Evolutionary conservation across 139 green algal genomes (phyloP).

Genomic region (Zygnema circumcarinatum): DNA sequence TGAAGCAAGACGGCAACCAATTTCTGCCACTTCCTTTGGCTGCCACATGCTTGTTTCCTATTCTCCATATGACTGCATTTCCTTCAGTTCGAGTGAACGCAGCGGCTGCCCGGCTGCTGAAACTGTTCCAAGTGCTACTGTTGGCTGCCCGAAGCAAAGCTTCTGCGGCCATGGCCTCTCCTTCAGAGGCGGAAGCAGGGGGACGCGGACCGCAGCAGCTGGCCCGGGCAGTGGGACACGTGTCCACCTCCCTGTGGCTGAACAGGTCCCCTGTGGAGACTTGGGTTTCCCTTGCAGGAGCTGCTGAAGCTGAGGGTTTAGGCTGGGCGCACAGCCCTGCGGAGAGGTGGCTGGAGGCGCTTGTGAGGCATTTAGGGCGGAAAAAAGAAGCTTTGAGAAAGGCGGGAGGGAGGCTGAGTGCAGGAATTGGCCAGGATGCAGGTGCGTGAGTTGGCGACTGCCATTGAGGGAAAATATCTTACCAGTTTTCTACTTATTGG

Average conservation of each 20-base stretch:
- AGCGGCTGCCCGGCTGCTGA: neutral
- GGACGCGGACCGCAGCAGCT: neutral
- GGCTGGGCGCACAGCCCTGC: neutral
- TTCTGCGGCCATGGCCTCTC: neutral
- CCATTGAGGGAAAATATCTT: no score
- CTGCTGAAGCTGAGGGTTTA: neutral
- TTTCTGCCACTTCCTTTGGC: neutral
- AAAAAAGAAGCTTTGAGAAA: neutral
- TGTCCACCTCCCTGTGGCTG: neutral
- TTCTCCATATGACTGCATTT: neutral
- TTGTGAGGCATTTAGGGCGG: neutral
- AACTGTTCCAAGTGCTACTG: neutral
- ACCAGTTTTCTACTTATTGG: no score
- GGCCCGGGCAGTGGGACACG: neutral
- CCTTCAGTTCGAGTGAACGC: neutral
- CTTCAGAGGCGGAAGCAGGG: neutral
- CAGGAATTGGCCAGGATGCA: neutral
- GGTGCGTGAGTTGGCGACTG: no score
- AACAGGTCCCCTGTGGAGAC: neutral
- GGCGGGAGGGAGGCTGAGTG: neutral
- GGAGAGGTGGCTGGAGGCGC: neutral
- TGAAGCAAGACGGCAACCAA: neutral
- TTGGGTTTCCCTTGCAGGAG: neutral
- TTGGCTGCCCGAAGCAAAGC: neutral
- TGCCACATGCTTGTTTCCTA: neutral